phyloP scores from a whole-genome alignment of 805 yeast species.

The Nakazawaea wyomingensis region DNA sequence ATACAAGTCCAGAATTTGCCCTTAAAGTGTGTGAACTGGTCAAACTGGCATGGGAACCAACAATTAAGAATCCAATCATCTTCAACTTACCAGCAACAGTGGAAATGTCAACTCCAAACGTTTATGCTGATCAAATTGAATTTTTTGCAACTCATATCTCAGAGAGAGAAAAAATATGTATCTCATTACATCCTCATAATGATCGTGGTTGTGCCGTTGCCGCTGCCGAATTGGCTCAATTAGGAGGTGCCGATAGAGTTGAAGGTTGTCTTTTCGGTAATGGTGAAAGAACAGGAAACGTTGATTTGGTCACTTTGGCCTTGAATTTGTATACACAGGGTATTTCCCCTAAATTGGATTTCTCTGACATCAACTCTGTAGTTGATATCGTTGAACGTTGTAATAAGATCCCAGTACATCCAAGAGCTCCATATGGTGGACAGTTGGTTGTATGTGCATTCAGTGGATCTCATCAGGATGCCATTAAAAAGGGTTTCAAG shows the following conservation, averaged over 20 bases:
- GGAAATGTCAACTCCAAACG: constrained; percentile 75
- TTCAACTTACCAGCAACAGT: constrained; percentile 85
- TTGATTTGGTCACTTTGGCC: constrained; percentile 74
- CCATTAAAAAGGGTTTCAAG: constrained; percentile 77
- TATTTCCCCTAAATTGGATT: constrained; percentile 63
- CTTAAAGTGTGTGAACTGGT: constrained; percentile 70
- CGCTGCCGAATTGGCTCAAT: constrained; percentile 74
- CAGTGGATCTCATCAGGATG: constrained; percentile 85
- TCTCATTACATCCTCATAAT: constrained; percentile 78
- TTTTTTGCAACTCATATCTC: constrained; percentile 56
- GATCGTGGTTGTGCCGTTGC: constrained; percentile 90
- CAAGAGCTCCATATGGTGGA: constrained; percentile 81
- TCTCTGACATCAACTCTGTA: constrained; percentile 58
- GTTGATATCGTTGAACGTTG: constrained; percentile 74
- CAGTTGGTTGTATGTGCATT: constrained; percentile 80
- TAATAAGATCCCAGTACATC: constrained; percentile 74
- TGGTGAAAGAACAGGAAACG: constrained; percentile 87
- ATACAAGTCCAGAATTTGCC: constrained; percentile 60
- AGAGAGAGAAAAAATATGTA: constrained; percentile 65
- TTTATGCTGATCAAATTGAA: constrained; percentile 82
- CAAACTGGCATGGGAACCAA: constrained; percentile 68
- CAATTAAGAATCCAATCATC: constrained; percentile 59
- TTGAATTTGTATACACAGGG: constrained; percentile 79
- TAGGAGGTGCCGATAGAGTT: constrained; percentile 86
- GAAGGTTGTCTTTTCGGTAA: constrained; percentile 85